Evolutionary conservation across 257 asterid species (phyloP).

Genomic region (Orobanche coerulescens): DNA sequence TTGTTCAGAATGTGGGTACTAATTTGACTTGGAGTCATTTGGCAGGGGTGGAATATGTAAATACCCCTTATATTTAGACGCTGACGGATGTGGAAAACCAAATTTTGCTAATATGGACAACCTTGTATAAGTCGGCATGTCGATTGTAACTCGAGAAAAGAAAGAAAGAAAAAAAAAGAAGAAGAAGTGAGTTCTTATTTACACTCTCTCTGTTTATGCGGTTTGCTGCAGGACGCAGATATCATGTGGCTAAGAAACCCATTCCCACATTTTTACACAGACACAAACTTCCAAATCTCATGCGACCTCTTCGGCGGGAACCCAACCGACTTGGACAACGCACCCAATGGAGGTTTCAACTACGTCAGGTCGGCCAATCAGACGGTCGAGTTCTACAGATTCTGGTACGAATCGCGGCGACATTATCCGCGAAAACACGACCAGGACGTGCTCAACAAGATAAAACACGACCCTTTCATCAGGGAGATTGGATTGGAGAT

Average conservation of each 20-base stretch:
- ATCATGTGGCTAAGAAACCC: constrained; percentile 55
- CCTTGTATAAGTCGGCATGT: too few species aligned
- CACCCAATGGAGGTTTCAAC: constrained; percentile 47
- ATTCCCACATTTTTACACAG: constrained; percentile 34
- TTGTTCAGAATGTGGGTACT: too few species aligned
- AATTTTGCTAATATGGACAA: too few species aligned
- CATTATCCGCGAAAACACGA: constrained; percentile 34
- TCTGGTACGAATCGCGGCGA: constrained; percentile 37
- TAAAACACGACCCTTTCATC: constrained; percentile 32
- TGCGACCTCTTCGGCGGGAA: constrained; percentile 29
- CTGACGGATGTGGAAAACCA: too few species aligned
- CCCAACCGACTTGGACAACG: constrained; percentile 27
- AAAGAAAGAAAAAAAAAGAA: too few species aligned
- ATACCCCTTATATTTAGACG: too few species aligned
- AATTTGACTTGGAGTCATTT: too few species aligned
- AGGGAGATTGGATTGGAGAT: constrained; percentile 35
- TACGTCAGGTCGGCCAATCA: constrained; percentile 35
- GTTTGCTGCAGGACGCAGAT: constrained; percentile 44
- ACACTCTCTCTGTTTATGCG: too few species aligned
- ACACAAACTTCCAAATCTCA: constrained; percentile 41
- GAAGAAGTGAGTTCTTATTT: too few species aligned
- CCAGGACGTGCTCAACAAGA: constrained; percentile 42
- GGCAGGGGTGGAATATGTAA: too few species aligned
- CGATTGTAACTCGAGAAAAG: too few species aligned
- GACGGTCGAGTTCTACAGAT: constrained; percentile 40